A percentile compares a stretch with the other conserved stretches of the same genome.
Evolutionary conservation across 1,139 yeast genomes (phyloP).

Genomic region (Nakaseomyces bracarensis): DNA sequence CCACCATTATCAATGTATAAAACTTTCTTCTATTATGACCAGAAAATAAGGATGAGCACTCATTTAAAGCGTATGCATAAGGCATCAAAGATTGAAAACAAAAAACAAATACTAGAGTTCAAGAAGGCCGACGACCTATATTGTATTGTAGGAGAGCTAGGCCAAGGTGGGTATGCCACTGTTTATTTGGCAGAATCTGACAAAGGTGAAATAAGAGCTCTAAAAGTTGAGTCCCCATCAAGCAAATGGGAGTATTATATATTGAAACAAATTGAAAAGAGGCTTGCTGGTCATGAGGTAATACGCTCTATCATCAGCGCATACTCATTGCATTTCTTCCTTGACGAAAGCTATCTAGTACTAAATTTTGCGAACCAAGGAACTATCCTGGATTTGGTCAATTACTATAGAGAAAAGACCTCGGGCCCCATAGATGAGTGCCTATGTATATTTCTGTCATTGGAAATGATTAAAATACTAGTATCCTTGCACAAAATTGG

Average conservation of each 20-base stretch:
- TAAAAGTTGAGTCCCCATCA: slow-evolving; percentile 67
- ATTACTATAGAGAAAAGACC: slow-evolving; percentile 34
- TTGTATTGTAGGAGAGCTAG: slow-evolving; percentile 55
- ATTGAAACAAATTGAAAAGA: slow-evolving; percentile 44
- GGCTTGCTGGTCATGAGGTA: slow-evolving; percentile 27
- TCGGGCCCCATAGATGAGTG: slow-evolving; percentile 45
- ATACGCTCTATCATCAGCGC: slow-evolving; percentile 43
- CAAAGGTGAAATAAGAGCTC: slow-evolving; percentile 50
- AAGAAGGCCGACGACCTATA: slow-evolving; percentile 42
- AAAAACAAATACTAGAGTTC: slow-evolving; percentile 30
- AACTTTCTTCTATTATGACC: slow-evolving; percentile 31
- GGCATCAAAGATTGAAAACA: slow-evolving; percentile 35
- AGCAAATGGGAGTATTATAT: slow-evolving; percentile 80
- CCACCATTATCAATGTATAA: slow-evolving; percentile 31
- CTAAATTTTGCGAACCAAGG: slow-evolving; percentile 69
- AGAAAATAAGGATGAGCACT: slow-evolving; percentile 31
- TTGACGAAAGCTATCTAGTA: slow-evolving; percentile 68
- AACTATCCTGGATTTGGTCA: slow-evolving; percentile 66
- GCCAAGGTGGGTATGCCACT: slow-evolving; percentile 73
- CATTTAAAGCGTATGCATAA: slow-evolving; percentile 34
- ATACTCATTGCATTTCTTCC: slow-evolving; percentile 46
- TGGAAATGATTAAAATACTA: slow-evolving; percentile 52
- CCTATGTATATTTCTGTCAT: slow-evolving; percentile 53
- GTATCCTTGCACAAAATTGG: slow-evolving; percentile 57
- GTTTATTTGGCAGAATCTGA: slow-evolving; percentile 70